A percentile compares a stretch with the other conserved stretches of the same genome.
These are phyloP conservation scores for Tricholomella constricta DNA, from an alignment of 768 basidiomycete species.

Conservation along the genomic window DNA sequence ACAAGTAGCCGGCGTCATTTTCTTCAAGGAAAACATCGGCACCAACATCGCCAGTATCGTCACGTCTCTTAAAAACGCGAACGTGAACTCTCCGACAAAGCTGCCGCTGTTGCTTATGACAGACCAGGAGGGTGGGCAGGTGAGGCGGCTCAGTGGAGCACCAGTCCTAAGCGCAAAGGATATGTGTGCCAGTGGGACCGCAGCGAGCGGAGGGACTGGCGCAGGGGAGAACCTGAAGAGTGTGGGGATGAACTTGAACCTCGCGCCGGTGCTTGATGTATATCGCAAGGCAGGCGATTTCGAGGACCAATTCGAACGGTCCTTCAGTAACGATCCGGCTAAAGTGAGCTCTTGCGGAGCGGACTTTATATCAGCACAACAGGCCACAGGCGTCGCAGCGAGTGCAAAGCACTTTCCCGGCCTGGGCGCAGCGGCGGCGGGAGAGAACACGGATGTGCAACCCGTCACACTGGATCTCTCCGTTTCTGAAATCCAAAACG, in stretches of 20 bases:
- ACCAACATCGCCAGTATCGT: slow-evolving; percentile 11
- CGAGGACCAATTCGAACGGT: slow-evolving; percentile 13
- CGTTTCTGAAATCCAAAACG: slow-evolving; percentile 8
- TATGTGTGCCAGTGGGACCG: slow-evolving; percentile 13
- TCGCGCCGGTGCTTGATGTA: slow-evolving; percentile 18
- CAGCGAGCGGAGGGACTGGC: slow-evolving; percentile 7
- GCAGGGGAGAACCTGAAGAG: slow-evolving; percentile 14
- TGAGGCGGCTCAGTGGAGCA: slow-evolving; percentile 15
- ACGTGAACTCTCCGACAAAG: slow-evolving; percentile 10
- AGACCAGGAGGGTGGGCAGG: slow-evolving; percentile 19
- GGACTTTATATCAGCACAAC: slow-evolving; percentile 13
- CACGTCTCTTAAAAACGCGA: slow-evolving; percentile 14
- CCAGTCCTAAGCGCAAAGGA: slow-evolving; percentile 16
- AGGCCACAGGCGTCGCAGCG: slow-evolving; percentile 13
- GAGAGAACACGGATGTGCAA: slow-evolving; percentile 8
- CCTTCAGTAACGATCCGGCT: slow-evolving; percentile 15
- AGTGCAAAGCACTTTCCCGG: slow-evolving; percentile 20
- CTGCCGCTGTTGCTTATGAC: slow-evolving; percentile 19
- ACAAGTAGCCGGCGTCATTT: slow-evolving; percentile 15
- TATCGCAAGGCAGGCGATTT: slow-evolving; percentile 17
- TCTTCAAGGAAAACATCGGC: slow-evolving; percentile 16
- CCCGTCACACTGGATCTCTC: slow-evolving; percentile 13
- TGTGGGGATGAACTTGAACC: slow-evolving; percentile 19
- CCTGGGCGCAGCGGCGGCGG: slow-evolving; percentile 13
- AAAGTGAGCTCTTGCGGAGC: slow-evolving; percentile 9